Evolutionary conservation across 2,329 filamentous ascomycete genomes (phyloP), one percentile per base, ranked within the genome.

Genomic region (Bipolaris bicolor): DNA sequence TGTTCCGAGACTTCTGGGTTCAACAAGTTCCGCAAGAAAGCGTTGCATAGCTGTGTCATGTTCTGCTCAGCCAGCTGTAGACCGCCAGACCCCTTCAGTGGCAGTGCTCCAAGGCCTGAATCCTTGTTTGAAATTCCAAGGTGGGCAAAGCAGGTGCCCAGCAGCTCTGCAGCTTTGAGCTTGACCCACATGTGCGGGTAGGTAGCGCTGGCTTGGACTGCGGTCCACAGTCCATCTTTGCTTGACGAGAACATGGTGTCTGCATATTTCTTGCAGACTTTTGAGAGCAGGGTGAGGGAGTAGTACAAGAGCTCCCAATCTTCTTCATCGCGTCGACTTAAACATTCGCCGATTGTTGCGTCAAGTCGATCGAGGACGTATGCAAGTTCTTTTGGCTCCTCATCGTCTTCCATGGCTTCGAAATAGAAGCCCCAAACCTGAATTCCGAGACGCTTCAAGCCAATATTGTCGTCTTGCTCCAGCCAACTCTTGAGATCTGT

Each of bases 401-500:
- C 85, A 33, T 84, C 83, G 3, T 58, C 55, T 9, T 63, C 65
- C 31, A 65, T 55, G 0, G 84, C 85, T 58, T 95, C 90, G 56
- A 97, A 90, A 75, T 94, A 96, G 49, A 95, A 86, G 1, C 87
- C 85, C 79, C 93, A 97, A 29, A 90, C 86, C 72, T 95, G 90
- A 51, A 97, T 81, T 1, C 89, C 90, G 20, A 94, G 85, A 57
- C 87, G 86, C 48, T 88, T 82, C 24, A 97, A 84, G 0, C 88
- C 82, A 15, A 84, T 70, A 62, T 96, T 93, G 9, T 89, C 87
- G 7, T 87, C 85, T 67, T 93, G 88, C 54, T 86, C 86, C 16
- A 95, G 73, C 92, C 93, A 97, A 1, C 84, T 83, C 57, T 87
- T 86, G 54, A 97, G 80, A 43, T 93, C 83, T 0, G 79, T 79